Base-by-base conservation (phyloP, 768 basidiomycete species). In the Auricularia auricula-judae region DNA sequence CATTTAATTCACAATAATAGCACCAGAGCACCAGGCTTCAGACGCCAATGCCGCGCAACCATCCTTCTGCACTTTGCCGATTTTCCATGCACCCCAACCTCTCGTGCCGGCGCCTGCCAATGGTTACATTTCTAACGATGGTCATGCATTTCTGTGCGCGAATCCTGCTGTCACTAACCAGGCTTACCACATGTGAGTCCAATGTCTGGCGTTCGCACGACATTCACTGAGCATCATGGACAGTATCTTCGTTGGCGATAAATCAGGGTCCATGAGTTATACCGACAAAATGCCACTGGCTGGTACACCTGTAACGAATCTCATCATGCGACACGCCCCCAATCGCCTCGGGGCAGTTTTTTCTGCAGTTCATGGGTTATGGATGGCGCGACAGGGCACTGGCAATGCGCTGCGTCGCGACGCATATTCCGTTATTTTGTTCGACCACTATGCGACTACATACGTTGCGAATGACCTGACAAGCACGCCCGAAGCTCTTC, bases 341-440 rank as follows among this genome's bases (percentile, higher is more conserved):
- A 81, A 86, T 66, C 73, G 85, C 36, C 76, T 84, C 18, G 85
- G 85, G 0, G 84, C 85, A 1, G 86, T 85, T 0, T 81, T 80
- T 51, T 82, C 84, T 0, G 80, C 85, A 0, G 67, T 86, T 8
- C 70, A 84, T 63, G 73, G 74, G 12, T 86, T 86, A 69, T 86
- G 85, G 85, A 65, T 72, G 12, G 79, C 86, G 0, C 78, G 85
- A 3, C 74, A 77, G 14, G 72, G 76, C 16, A 78, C 79, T 1
- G 62, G 77, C 23, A 69, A 62, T 54, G 60, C 47, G 14, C 16
- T 51, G 4, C 78, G 82, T 33, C 72, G 77, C 35, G 86, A 86
- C 65, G 76, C 85, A 1, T 87, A 86, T 65, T 84, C 81, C 4
- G 75, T 86, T 56, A 63, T 84, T n/a, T 66, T 83, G 18, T 86